A percentile compares a stretch with the other conserved stretches of the same genome.
phyloP scores from a whole-genome alignment of 176 grass and related monocot species.

The Triticum turgidum region DNA sequence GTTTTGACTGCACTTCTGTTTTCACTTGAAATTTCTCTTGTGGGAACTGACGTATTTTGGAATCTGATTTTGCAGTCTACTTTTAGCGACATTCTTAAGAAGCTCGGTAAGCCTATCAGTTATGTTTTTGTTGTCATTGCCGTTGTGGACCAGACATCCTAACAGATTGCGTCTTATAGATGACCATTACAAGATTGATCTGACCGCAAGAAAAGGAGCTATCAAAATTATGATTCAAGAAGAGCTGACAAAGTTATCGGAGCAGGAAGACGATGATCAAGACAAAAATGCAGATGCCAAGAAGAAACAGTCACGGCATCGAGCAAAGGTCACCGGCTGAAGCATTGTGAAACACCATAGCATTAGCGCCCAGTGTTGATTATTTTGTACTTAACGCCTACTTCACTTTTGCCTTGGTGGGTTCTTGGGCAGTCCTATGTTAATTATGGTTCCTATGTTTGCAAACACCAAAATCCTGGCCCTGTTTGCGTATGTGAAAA shows the following conservation, averaged over 20 bases:
- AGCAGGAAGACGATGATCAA: conserved; percentile 48
- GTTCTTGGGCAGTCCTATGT: conserved; percentile 27
- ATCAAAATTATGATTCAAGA: conserved; percentile 79
- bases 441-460: conserved; percentile 28
- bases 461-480: not conserved
- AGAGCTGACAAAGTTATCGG: conserved; percentile 64
- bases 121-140: conserved; percentile 10
- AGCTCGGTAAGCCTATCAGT: conserved; percentile 56
- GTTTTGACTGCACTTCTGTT: conserved; percentile 14
- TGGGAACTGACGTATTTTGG: conserved; percentile 20
- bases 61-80: conserved; percentile 65
- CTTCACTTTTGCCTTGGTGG: conserved; percentile 24
- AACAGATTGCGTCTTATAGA: conserved; percentile 35
- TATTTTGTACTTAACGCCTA: conserved; percentile 29
- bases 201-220: conserved; percentile 56
- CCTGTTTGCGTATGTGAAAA: conserved; percentile 41
- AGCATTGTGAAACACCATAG: conserved; percentile 24
- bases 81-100: conserved; percentile 81
- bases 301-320: conserved; percentile 31
- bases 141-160: not conserved
- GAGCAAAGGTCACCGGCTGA: conserved; percentile 35
- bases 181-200: conserved; percentile 64
- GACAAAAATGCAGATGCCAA: conserved; percentile 26
- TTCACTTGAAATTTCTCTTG: not conserved
- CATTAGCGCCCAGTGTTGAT: conserved; percentile 43